Conservation (phyloP, 2,329 filamentous ascomycete species). For the Penicillium sp. region DNA sequence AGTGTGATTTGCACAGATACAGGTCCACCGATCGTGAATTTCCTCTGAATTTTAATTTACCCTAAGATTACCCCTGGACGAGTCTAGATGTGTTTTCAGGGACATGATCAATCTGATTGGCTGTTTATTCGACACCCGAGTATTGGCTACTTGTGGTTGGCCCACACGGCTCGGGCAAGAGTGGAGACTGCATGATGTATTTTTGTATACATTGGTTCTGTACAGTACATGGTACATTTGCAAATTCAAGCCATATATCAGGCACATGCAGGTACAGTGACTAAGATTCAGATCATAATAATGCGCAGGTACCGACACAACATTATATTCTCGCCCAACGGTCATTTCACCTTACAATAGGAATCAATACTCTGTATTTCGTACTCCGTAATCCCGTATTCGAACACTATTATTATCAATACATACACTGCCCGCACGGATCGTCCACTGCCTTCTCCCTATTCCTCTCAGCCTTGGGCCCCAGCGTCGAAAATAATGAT, state of each 20-base stretch:
- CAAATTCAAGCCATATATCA: not conserved
- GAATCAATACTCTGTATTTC: not conserved
- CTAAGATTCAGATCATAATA: not conserved
- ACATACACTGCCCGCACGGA: constrained; percentile 2
- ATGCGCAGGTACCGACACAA: not conserved
- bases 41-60: constrained; percentile 7
- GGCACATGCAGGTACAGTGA: not conserved
- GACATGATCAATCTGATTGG: constrained; percentile 14
- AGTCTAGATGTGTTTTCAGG: constrained; percentile 20
- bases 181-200: not conserved
- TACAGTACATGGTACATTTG: not conserved
- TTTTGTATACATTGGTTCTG: not conserved
- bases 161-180: constrained; percentile 13
- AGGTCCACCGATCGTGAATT: constrained; percentile 16
- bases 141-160: constrained; percentile 12
- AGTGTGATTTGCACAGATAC: not conserved
- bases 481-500: constrained; percentile 1
- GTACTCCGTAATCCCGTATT: not conserved
- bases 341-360: not conserved
- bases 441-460: not conserved
- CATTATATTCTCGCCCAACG: constrained; percentile 2
- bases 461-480: not conserved
- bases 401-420: not conserved
- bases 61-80: constrained; percentile 7
- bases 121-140: not conserved